Percentiles rank a stretch among this genome's conserved stretches.
Evolutionary conservation across 2,329 filamentous ascomycete species (phyloP).

Genomic region (Onygenales sp.): DNA sequence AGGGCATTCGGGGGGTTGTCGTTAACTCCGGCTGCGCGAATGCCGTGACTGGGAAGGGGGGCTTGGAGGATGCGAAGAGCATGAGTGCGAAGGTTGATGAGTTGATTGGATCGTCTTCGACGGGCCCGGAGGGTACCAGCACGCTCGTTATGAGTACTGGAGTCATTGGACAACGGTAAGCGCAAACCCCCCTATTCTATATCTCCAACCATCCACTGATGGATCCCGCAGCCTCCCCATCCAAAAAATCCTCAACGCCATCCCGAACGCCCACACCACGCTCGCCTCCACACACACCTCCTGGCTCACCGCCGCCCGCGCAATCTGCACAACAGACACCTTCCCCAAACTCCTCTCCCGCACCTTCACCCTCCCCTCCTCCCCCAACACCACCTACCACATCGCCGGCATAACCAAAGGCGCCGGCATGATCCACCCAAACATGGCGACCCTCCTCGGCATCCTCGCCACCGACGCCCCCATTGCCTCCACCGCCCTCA

Average conservation of each 20-base stretch:
- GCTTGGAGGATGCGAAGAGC: constrained; percentile 72
- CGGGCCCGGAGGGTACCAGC: constrained; percentile 36
- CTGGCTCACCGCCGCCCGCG: constrained; percentile 78
- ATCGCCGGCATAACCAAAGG: constrained; percentile 96
- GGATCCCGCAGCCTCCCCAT: constrained; percentile 60
- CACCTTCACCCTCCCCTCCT: constrained; percentile 74
- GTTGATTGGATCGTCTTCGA: constrained; percentile 38
- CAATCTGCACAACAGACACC: constrained; percentile 97
- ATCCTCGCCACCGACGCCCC: constrained; percentile 88
- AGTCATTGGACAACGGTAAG: constrained; percentile 83
- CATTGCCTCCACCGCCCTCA: constrained; percentile 58
- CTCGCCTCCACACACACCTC: constrained; percentile 69
- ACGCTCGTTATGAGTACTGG: constrained; percentile 98
- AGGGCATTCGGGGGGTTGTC: constrained; percentile 69
- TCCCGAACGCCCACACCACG: constrained; percentile 64
- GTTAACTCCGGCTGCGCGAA: constrained; percentile 97
- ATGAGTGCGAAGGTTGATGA: constrained; percentile 77
- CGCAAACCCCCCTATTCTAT: constrained; percentile 5
- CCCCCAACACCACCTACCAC: constrained; percentile 63
- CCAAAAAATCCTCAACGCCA: constrained; percentile 73
- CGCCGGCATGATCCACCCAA: constrained; percentile 97
- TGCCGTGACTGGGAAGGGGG: constrained; percentile 85
- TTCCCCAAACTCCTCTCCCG: constrained; percentile 91
- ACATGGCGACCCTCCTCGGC: constrained; percentile 93
- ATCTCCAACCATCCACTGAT: not conserved